Base-by-base conservation (phyloP, 148 eudicot species). In the Agrostemma githago region DNA sequence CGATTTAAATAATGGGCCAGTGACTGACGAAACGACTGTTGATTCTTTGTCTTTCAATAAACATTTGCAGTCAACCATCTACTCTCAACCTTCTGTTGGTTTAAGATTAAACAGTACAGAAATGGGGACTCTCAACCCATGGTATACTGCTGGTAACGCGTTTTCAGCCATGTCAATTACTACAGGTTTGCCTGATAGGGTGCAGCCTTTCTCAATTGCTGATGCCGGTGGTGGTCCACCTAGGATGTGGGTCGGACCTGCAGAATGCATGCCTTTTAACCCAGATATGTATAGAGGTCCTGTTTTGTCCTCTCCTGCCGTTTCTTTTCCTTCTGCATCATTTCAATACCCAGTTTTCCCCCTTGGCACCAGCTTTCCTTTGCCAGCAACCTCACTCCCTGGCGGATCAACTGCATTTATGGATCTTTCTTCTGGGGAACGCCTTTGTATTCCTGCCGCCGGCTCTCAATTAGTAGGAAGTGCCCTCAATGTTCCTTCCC, bases 1-100 rank as follows among this genome's bases (percentile, higher is more conserved):
- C 61, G 98, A 93, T 83, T 77, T 93, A 78, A 93, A 92, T 72
- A 73, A 85, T 78, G 96, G 96, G 34, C 98, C 98, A 73, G 82
- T 82, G 20, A 72, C 76, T 20, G 96, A 93, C 59, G 96, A 89
- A 78, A 67, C 67, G 16, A 8, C 74, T 39, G 74, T 58, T 12
- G 83, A 72, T 26, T 78, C 83, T 63, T 65, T 78, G 26, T 70
- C 76, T 56, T 73, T 62, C 19, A 76, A 65, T 56, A 83, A 66
- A 71, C 85, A 72, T 53, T 61, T 8, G 62, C 92, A 70, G 65
- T 81, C 85, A 82, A 88, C 60, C 73, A 78, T 75, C 71, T 84
- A 51, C 51, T 67, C 64, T 67, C 85, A 75, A 74, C 84, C 71
- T 81, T 74, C 79, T 60, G 14, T 74, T 66, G 77, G 85, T 15